Conservation (phyloP, 768 basidiomycete genomes). For the Phanerochaete sordida region DNA sequence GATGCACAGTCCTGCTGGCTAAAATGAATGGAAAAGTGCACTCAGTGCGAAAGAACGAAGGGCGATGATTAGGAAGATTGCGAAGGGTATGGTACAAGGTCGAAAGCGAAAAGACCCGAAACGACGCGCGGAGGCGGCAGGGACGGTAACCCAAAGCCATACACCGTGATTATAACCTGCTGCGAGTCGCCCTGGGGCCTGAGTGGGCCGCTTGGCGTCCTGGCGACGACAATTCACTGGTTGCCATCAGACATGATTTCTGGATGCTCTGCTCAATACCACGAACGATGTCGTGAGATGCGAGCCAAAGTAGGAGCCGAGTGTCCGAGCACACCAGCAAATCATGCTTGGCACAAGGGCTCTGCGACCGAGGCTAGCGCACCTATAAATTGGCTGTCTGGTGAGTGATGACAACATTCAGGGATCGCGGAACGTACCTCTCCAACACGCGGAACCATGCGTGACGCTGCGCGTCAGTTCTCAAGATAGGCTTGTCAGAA, state of each 20-base stretch:
- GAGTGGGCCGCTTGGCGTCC: neutral
- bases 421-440: no score
- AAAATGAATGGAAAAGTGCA: constrained; percentile 1
- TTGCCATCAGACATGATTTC: constrained; percentile 1
- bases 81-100: neutral
- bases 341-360: neutral
- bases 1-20: constrained; percentile 13
- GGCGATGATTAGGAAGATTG: neutral
- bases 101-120: neutral
- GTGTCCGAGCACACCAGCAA: neutral
- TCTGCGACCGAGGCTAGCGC: no score
- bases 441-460: neutral
- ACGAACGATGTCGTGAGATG: neutral
- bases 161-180: constrained; percentile 4
- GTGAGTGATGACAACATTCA: no score
- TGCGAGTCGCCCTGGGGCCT: neutral
- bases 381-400: no score
- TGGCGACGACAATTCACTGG: neutral
- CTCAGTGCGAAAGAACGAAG: neutral
- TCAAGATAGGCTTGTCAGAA: no score
- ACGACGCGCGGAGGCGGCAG: neutral
- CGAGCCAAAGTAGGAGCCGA: neutral
- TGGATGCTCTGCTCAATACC: neutral
- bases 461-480: neutral
- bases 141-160: neutral